Base-by-base conservation (phyloP, 306 rosid species). In the Bauhinia variegata region DNA sequence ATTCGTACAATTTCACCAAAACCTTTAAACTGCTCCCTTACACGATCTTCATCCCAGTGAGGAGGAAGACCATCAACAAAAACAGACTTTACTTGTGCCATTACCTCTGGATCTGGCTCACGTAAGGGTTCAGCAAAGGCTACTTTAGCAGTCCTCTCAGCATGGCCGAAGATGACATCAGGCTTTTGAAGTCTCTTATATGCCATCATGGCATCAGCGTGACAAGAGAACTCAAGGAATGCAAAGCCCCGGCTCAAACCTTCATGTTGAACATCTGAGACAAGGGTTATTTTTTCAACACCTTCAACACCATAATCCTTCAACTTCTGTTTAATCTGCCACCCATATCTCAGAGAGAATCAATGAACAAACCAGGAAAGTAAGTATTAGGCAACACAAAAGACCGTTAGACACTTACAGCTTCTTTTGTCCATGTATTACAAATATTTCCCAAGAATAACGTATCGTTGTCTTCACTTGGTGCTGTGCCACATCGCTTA, bases 131-230 rank as follows among this genome's bases (percentile, higher is more conserved):
- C 95, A 52, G 92, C 91, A 85, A 91, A 91, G 60, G 88, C 95
- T 78, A 91, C 96, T 78, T 91, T 91, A 53, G 83, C 95, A 31
- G 91, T 84, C 78, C 92, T 80, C 80, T 91, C 97, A 72, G 83
- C 57, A 65, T 89, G 95, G 59, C 95, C 97, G 79, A 91, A 88
- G 51, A 91, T 68, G 63, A 70, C 97, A 75, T 88, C 97, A 16
- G 88, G 85, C 80, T 84, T 83, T 76, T 86, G 97, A 84, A 91
- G 91, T 73, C 95, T 84, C 90, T 88, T 91, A 72, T 85, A 88
- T 43, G 95, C 96, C 77, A 70, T 71, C 96, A 82, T 82, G 56
- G 97, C 97, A 65, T 86, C 87, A 23, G 76, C 84, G 66, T 82
- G 91, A 71, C 87, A 87, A 53, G 90, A 78, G 66, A 88, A 88